Evolutionary conservation across 495 filamentous ascomycete genomes (phyloP).

Genomic region (Cercophora scortea): DNA sequence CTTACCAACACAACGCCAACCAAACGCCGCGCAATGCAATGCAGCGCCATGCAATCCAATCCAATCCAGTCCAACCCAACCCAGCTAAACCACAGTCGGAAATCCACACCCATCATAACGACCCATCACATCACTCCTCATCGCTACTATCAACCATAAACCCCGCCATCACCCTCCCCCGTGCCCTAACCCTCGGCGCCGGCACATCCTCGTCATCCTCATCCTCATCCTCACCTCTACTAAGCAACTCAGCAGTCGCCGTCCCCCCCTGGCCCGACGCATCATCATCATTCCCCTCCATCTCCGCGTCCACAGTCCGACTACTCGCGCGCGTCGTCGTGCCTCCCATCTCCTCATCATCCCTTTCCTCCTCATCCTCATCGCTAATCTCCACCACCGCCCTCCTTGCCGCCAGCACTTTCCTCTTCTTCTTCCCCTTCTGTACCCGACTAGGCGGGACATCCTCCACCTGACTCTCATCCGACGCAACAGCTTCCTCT

Average conservation of each 20-base stretch:
- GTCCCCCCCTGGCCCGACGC: conserved; percentile 8
- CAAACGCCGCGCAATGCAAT: too few species aligned
- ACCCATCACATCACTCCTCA: conserved; percentile 29
- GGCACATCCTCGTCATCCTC: conserved; percentile 32
- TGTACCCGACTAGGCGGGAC: neutral
- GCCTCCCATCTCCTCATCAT: conserved; percentile 21
- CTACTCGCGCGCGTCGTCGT: conserved; percentile 8
- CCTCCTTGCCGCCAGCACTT: neutral
- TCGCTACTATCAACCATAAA: conserved; percentile 53
- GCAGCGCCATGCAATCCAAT: too few species aligned
- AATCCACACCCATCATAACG: neutral
- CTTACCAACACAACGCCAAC: too few species aligned
- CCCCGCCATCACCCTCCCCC: conserved; percentile 38
- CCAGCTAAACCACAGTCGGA: too few species aligned
- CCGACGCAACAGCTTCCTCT: neutral
- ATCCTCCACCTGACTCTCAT: neutral
- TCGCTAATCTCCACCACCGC: conserved; percentile 8
- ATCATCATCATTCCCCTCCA: conserved; percentile 16
- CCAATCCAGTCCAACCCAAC: too few species aligned
- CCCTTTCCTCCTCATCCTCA: conserved; percentile 17
- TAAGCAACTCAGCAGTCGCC: conserved; percentile 10
- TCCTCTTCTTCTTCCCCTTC: neutral
- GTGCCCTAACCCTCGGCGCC: conserved; percentile 14
- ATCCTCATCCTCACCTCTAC: conserved; percentile 16
- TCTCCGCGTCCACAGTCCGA: conserved; percentile 4